Percentiles rank a stretch among this genome's conserved stretches.
phyloP scores from a whole-genome alignment of 306 rosid genomes.

The Hippophae gyantsensis region DNA sequence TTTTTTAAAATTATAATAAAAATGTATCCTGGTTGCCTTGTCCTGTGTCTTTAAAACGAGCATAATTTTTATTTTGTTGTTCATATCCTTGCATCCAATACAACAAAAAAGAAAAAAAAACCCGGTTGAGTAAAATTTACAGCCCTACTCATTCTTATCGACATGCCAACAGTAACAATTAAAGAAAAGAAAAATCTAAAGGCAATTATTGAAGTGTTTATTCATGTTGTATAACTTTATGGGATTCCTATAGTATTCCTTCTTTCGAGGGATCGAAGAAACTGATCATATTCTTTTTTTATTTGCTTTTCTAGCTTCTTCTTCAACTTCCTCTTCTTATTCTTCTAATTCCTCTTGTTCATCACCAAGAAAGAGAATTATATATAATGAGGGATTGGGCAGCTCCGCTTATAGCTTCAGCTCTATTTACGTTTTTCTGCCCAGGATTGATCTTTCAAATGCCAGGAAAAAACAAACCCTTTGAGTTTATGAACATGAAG shows the following conservation, averaged over 20 bases:
- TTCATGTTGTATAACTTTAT: slow-evolving; percentile 22
- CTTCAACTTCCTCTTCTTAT: slow-evolving; percentile 4
- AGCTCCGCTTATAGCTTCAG: slow-evolving; percentile 68
- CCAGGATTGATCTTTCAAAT: slow-evolving; percentile 84
- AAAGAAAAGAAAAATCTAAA: not conserved
- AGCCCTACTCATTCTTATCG: no score
- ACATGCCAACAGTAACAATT: no score
- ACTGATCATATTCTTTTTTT: not conserved
- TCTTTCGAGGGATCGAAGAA: not conserved
- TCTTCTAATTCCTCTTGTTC: not conserved
- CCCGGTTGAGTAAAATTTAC: no score
- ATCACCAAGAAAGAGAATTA: not conserved
- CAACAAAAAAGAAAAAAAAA: no score
- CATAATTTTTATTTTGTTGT: no score
- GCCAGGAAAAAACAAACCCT: slow-evolving; percentile 62
- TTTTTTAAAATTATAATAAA: no score
- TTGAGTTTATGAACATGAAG: slow-evolving; percentile 77
- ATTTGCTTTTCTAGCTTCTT: not conserved
- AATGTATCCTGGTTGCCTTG: no score
- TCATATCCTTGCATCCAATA: no score
- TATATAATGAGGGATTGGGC: slow-evolving; percentile 67
- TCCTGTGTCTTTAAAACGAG: no score
- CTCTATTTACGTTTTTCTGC: slow-evolving; percentile 59
- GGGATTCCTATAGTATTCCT: slow-evolving; percentile 37
- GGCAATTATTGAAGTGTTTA: slow-evolving; percentile 24